phyloP scores from a whole-genome alignment of 257 asterid species.

The Solanum ossicruentum region DNA sequence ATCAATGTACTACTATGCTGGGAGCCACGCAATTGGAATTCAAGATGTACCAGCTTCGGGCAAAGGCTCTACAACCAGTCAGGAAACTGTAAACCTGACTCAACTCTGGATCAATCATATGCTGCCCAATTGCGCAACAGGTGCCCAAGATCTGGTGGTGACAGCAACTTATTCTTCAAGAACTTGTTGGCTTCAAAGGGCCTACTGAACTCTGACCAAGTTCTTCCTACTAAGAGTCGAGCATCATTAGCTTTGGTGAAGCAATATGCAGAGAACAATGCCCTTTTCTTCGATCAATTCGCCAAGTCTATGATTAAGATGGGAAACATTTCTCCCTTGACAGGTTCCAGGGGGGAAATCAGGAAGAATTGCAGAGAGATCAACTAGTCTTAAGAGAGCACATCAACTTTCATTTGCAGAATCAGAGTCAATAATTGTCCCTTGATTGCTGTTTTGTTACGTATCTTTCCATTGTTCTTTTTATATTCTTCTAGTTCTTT shows the following conservation, averaged over 20 bases:
- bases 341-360: constrained; percentile 62
- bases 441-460: too few relatives aligned
- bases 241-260: constrained; percentile 52
- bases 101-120: constrained; percentile 39
- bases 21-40: constrained; percentile 84
- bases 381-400: constrained; percentile 3
- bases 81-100: constrained; percentile 59
- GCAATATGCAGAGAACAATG: constrained; percentile 43
- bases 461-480: too few relatives aligned
- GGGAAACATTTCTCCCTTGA: constrained; percentile 81
- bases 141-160: constrained; percentile 81
- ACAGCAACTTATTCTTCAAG: constrained; percentile 50
- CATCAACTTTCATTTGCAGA: too few relatives aligned
- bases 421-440: too few relatives aligned
- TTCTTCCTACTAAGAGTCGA: constrained; percentile 59
- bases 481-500: too few relatives aligned
- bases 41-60: constrained; percentile 74
- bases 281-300: constrained; percentile 62
- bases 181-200: constrained; percentile 63
- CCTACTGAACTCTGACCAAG: constrained; percentile 59
- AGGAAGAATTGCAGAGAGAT: constrained; percentile 65
- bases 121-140: constrained; percentile 41
- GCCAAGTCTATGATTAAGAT: constrained; percentile 68
- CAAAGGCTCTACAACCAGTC: constrained; percentile 79
- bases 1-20: constrained; percentile 10